Evolutionary conservation across 2,329 filamentous ascomycete genomes (phyloP), one percentile per base, ranked within the genome.

Genomic region (Colletotrichum eleusines): DNA sequence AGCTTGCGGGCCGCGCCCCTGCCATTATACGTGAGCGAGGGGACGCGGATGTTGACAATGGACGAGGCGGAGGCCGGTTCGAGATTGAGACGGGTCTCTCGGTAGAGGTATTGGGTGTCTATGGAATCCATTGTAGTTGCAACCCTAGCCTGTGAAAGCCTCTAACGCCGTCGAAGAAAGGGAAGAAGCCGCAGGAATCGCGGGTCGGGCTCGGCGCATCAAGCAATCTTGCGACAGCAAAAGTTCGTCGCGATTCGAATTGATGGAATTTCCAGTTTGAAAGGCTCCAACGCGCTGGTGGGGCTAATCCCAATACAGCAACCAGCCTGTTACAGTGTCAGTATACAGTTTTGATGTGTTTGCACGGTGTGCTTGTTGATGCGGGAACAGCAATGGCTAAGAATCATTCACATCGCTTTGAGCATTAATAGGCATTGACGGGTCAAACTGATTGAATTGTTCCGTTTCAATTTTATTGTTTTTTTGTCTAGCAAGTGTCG

Each of bases 81-180:
- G 76, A 96, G 88, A 81, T 93, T 94, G 81, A 97, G 85, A 80
- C 93, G 91, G 80, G 92, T 94, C 87, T 97, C 94, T 85, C 94
- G 95, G 86, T 92, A 96, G 82, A 93, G 86, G 82, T 89, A 91
- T 74, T 88, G 87, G 75, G 88, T 86, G 77, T 88, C 87, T 78
- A 84, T 81, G 76, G 85, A 84, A 77, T 87, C 89, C 91, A 94
- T 94, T 79, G 85, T 88, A 85, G 86, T 84, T 86, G 89, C 60
- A 31, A 55, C 44, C 63, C 63, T 66, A 60, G 23, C 44, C 35
- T 58, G 40, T 64, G 12, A 59, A 61, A 33, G 51, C 59, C 65
- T 71, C 69, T 59, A 18, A 35, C 53, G 40, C 69, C 58, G 65
- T 59, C 44, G 53, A 26, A 48, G 31, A 58, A 63, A 63, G 48